Base-by-base conservation (phyloP, 192 early-diverging fungal genomes). In the Coemansia sp. region DNA sequence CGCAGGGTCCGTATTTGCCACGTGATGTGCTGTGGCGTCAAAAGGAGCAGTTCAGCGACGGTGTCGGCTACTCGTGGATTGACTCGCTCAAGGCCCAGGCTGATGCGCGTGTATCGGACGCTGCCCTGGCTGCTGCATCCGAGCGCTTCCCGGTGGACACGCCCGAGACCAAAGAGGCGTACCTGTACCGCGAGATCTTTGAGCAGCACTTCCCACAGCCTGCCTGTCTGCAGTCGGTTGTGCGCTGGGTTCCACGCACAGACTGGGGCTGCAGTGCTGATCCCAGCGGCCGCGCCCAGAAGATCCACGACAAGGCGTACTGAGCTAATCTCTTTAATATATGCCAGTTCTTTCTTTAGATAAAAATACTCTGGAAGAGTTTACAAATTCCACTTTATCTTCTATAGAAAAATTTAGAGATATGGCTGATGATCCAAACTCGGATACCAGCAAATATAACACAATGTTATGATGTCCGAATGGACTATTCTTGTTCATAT, bases 261-360 rank as follows among this genome's bases (percentile, higher is more conserved):
- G 97, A 98, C 76, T 98, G 97, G 97, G 97, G 97, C 50, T 98
- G 97, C 83, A 85, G 92, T 71, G 92, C 94, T 66, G 97, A 98
- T 76, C 97, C 97, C 41, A 94, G 92, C 50, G 97, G 97, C 69
- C 90, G 97, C 76, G 97, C 97, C 7, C 97, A 98, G 82, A 92
- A 89, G 77, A 90, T 86, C 32, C 97, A 98, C 69, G 84, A 81
- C 26, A 62, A 75, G 66, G 69, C 78, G 7, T 74, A 80, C 41
- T 58, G 19, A 53, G 11, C 16, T 50, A 32, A 32, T 32, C 29
- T 32, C 29, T 32, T 32, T 32, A 32, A 32, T 32, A 32, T 32
- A 32, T 32, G 29, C 29, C 29, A 32, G 29, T 32, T 32, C 7
- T 32, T 32, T 9, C 29, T 32, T 32, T 32, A 32, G 29, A 32